Evolutionary conservation across 192 early-diverging fungal species (phyloP).

Genomic region (Neocallimastix lanati): DNA sequence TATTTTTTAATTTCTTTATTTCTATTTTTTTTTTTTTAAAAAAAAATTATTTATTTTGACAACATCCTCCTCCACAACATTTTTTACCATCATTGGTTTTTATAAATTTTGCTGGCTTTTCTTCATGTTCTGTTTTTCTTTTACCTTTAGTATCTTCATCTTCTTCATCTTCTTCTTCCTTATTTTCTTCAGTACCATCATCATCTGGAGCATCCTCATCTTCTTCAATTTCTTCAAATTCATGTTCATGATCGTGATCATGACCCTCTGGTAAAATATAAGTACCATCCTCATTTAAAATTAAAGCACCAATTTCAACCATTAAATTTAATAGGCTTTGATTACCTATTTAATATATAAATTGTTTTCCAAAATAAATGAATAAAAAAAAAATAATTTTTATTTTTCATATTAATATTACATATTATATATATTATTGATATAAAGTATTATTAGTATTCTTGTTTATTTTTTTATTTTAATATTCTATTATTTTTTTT

Average conservation of each 20-base stretch:
- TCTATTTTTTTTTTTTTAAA: not conserved
- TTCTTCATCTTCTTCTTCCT: not conserved
- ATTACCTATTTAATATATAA: too few species aligned
- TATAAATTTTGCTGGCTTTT: not conserved
- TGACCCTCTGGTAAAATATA: not conserved
- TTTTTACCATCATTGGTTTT: not conserved
- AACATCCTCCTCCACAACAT: not conserved
- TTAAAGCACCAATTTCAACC: not conserved
- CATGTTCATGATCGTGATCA: not conserved
- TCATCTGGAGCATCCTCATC: not conserved
- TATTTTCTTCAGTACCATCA: not conserved
- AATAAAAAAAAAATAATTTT: too few species aligned
- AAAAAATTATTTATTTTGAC: not conserved
- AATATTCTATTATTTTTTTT: too few species aligned
- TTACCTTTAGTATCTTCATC: not conserved
- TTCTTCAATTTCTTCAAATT: not conserved
- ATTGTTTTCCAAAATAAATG: too few species aligned
- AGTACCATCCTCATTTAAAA: not conserved
- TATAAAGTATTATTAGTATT: too few species aligned
- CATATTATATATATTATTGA: too few species aligned
- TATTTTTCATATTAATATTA: too few species aligned
- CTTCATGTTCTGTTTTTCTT: not conserved
- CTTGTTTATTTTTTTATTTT: too few species aligned
- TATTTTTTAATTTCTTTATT: too few species aligned
- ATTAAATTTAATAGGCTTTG: not conserved